phyloP scores from a whole-genome alignment of 2,329 filamentous ascomycete genomes.

The Didymella lethalis region DNA sequence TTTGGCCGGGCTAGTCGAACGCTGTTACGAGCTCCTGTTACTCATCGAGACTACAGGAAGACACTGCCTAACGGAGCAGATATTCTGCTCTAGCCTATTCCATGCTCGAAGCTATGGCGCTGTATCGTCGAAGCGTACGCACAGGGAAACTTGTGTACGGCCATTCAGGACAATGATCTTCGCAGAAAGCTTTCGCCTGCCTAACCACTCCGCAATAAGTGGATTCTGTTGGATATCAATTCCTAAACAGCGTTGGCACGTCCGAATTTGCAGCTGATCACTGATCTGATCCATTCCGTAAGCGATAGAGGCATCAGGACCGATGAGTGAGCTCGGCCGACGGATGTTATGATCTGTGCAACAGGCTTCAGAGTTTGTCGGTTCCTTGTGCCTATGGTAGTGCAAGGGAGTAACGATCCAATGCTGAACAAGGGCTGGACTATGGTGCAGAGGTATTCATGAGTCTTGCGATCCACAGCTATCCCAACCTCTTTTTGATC shows the following conservation, averaged over 20 bases:
- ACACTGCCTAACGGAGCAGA: slow-evolving; percentile 5
- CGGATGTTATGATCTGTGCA: slow-evolving; percentile 4
- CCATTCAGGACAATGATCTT: neutral
- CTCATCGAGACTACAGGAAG: neutral
- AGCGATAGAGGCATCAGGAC: neutral
- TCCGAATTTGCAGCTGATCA: neutral
- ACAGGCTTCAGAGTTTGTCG: slow-evolving; percentile 2
- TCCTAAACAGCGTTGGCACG: neutral
- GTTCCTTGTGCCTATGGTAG: neutral
- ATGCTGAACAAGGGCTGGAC: neutral
- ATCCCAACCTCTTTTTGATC: slow-evolving; percentile 3
- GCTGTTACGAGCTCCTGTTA: neutral
- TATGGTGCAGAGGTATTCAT: slow-evolving; percentile 6
- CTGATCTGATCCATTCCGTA: neutral
- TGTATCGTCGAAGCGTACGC: neutral
- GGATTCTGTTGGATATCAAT: neutral
- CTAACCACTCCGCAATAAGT: neutral
- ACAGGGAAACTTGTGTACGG: neutral
- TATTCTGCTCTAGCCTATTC: slow-evolving; percentile 1
- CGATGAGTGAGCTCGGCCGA: too few species aligned
- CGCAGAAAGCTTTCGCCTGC: neutral
- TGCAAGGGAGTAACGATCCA: neutral
- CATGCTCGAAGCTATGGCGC: neutral
- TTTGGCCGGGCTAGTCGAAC: neutral
- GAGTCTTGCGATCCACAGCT: slow-evolving; percentile 1